Evolutionary conservation across 73 alveolate species (phyloP), one percentile per base, ranked within the genome.

Genomic region (Stentor coeruleus): DNA sequence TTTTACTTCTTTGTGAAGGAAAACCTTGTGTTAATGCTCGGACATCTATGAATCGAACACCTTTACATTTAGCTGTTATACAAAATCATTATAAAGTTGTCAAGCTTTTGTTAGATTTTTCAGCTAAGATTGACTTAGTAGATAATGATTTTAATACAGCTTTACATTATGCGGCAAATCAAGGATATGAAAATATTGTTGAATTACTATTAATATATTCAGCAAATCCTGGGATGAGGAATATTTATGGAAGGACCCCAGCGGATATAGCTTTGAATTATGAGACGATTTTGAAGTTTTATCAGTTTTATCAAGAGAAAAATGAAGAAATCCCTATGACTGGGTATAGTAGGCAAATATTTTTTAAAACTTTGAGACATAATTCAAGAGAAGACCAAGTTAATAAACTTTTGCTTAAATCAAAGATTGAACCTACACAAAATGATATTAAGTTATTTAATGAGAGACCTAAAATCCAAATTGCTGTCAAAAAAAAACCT

Each of bases 121-220:
- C 90, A 84, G 93, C 96, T 58, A 89, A 93, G 38, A 74, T 92
- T 1, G 90, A 93, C 80, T 77, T 90, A 3, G 83, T 89, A 75
- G 99, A 96, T 86, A 91, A 84, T 82, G 98, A 93, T 79, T 90
- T 89, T 59, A 95, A 93, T 76, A 89, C 98, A 33, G 95, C 99
- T 0, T 83, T 96, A 11, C 99, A 96, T 86, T 82, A 85, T 60
- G 97, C 97, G 6, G 86, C 96, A 59, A 87, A 87, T 66, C 83
- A 72, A 35, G 98, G 98, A 37, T 88, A 85, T 83, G 76, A 74
- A 2, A 92, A 92, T 83, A 87, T 92, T 74, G 90, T 92, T 33
- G 87, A 86, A 79, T 84, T 59, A 79, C 86, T 93, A 59, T 86
- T 93, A 26, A 87, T 85, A 3, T 79, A 85, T 66, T 76, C 87